Evolutionary conservation across 179 eudicot species (phyloP), one percentile per base, ranked within the genome.

Genomic region (Beta lomatogona): DNA sequence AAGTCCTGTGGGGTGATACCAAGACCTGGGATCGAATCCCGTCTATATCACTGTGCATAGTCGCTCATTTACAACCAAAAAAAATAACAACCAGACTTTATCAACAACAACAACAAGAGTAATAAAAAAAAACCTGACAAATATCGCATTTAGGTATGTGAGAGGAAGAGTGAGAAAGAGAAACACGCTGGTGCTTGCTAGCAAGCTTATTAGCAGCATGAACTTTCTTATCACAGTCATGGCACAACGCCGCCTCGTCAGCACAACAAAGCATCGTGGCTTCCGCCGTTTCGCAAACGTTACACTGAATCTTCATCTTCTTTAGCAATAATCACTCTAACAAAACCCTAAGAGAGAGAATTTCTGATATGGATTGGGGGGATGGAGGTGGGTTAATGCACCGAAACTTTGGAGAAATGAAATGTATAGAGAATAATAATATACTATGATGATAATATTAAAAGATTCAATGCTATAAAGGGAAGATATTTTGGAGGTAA

Each of bases 171-270:
- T 18, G 81, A 28, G 91, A 86, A 21, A 96, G 92, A 83, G 93
- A 83, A 75, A 94, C 92, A 82, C 98, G 89, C 82, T 92, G 95
- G 67, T 96, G 99, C 73, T 94, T 93, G 46, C 97, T 88, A 16
- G 99, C 99, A 44, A 96, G 94, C 94, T 96, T 96, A 79, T 96
- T 96, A 28, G 98, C 98, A 2, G 99, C 98, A 78, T 96, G 99
- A 10, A 96, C 94, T 80, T 92, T 90, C 81, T 87, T 92, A 70
- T 96, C 99, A 64, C 99, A 96, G 0, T 71, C 80, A 80, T 83
- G 81, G 66, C 98, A 96, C 76, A 96, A 86, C n/a, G 97, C 98
- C 54, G 98, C 99, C 86, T 96, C 98, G 71, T 96, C 99, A 0
- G 99, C 97, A 54, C 99, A 96, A 68, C 98, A 96, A 15, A 96